Evolutionary conservation across 2,329 filamentous ascomycete genomes (phyloP).

Genomic region (Aspergillus japonicus): DNA sequence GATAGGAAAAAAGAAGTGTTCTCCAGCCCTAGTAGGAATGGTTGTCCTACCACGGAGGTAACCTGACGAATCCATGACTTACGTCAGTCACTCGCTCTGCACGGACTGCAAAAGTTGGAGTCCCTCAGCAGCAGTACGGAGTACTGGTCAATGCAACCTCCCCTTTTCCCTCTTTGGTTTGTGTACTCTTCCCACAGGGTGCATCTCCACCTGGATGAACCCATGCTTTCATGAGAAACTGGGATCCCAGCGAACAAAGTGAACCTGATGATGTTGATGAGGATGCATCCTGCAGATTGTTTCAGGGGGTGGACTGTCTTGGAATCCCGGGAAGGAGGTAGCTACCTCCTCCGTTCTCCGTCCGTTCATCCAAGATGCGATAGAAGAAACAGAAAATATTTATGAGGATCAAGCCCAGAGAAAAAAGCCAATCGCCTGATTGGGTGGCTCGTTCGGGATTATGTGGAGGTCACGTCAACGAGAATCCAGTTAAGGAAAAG

Average conservation of each 20-base stretch:
- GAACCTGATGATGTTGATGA: background rate
- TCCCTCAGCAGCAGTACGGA: background rate
- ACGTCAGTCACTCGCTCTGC: background rate
- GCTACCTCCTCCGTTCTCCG: background rate
- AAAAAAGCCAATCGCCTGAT: background rate
- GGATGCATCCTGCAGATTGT: background rate
- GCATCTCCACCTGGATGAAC: background rate
- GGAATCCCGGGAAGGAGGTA: background rate
- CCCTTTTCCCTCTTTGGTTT: background rate
- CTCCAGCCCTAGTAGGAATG: no score
- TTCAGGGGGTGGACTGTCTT: background rate
- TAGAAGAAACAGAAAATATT: background rate
- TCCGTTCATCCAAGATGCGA: background rate
- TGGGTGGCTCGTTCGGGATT: background rate
- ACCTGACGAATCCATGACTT: no score
- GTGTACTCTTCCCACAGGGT: background rate
- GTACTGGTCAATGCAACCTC: background rate
- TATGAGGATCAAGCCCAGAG: background rate
- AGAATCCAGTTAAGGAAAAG: background rate
- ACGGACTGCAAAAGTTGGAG: background rate
- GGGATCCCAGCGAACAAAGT: background rate
- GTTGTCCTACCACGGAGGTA: no score
- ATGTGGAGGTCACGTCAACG: conserved; percentile 5
- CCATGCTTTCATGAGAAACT: background rate
- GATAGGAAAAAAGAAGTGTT: no score